These are phyloP conservation scores for Colletotrichum phormii DNA, from an alignment of 2,329 filamentous ascomycete species.

Conservation along the genomic window DNA sequence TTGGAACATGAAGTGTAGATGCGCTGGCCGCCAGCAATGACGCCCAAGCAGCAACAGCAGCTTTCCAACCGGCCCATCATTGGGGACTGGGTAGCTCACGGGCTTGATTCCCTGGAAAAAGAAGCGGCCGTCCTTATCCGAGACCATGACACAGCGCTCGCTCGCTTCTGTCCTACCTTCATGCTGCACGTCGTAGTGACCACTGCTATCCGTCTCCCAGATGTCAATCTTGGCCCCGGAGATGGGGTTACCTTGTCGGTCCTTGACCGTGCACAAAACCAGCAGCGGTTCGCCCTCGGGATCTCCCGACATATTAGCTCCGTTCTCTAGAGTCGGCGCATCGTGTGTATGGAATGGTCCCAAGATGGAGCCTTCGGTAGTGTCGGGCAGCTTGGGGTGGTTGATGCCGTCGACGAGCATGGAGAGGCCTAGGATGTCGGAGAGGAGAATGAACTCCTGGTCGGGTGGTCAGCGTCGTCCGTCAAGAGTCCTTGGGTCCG, in stretches of 20 bases:
- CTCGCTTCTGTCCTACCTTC: conserved; percentile 59
- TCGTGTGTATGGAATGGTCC: conserved; percentile 86
- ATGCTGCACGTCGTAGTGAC: conserved; percentile 82
- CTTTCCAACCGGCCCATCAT: conserved; percentile 85
- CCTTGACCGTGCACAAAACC: conserved; percentile 74
- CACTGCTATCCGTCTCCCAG: conserved; percentile 82
- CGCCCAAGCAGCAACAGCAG: conserved; percentile 73
- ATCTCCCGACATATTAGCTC: conserved; percentile 71
- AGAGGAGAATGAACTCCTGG: conserved; percentile 81
- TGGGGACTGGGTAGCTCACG: conserved; percentile 86
- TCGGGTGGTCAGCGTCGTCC: not conserved
- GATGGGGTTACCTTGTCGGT: conserved; percentile 70
- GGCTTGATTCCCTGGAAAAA: conserved; percentile 90
- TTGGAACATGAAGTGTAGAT: conserved; percentile 92
- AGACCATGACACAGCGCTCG: conserved; percentile 63
- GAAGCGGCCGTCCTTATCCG: conserved; percentile 58
- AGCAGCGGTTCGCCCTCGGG: conserved; percentile 74
- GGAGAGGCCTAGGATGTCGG: conserved; percentile 79
- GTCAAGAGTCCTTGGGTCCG: not conserved
- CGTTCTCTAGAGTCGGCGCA: conserved; percentile 64
- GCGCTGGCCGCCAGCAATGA: conserved; percentile 82
- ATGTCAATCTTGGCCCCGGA: conserved; percentile 76
- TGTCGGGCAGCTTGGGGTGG: conserved; percentile 75
- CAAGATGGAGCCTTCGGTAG: conserved; percentile 81
- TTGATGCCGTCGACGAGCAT: conserved; percentile 81